Evolutionary conservation across 805 yeast genomes (phyloP).

Genomic region (Lipomyces sp.): DNA sequence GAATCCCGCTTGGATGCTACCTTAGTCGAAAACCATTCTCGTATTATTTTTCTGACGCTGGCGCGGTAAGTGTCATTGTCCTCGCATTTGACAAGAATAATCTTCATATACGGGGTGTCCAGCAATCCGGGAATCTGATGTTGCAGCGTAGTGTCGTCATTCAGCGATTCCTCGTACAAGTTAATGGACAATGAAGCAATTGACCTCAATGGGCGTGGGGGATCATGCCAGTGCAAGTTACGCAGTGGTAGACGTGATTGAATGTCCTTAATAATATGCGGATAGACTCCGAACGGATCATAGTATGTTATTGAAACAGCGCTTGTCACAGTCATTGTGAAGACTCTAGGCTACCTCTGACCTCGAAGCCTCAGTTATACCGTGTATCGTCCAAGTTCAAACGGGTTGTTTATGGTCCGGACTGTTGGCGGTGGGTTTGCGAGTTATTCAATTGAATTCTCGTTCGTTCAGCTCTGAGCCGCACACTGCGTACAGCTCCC

Average conservation of each 20-base stretch:
- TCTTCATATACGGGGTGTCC: conserved; percentile 60
- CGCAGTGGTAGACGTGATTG: conserved; percentile 54
- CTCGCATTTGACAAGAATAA: conserved; percentile 71
- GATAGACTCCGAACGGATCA: conserved; percentile 72
- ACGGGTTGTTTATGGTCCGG: neutral
- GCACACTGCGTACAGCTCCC: neutral
- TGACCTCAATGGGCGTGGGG: conserved; percentile 61
- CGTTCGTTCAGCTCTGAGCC: neutral
- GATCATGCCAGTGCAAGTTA: conserved; percentile 70
- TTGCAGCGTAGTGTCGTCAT: conserved; percentile 39
- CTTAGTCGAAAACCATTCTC: conserved; percentile 70
- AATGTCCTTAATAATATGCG: conserved; percentile 45
- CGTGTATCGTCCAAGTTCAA: neutral
- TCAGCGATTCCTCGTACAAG: conserved; percentile 63
- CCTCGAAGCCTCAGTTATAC: neutral
- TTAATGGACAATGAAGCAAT: conserved; percentile 62
- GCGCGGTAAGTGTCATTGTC: conserved; percentile 75
- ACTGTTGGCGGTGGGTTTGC: too few relatives aligned
- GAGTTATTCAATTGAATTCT: too few relatives aligned
- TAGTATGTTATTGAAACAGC: conserved; percentile 59
- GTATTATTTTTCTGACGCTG: conserved; percentile 78
- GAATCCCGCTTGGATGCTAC: conserved; percentile 50
- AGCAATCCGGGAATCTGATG: conserved; percentile 50
- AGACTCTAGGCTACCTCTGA: neutral
- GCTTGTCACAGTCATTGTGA: conserved; percentile 5